Evolutionary conservation across 768 basidiomycete genomes (phyloP), one percentile per base, ranked within the genome.

Genomic region (Mycena galopus): DNA sequence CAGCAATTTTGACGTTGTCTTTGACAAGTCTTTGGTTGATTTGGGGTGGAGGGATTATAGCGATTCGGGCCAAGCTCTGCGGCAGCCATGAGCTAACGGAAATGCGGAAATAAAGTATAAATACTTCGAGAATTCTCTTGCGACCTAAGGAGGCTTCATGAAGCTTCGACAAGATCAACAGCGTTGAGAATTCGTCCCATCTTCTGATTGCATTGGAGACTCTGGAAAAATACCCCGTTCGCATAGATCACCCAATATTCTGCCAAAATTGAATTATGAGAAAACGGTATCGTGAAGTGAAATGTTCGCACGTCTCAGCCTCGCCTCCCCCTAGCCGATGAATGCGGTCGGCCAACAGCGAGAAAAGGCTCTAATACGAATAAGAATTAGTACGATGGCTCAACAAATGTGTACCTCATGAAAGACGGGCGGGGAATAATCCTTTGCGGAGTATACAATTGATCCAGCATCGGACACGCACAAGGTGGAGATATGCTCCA

Each of bases 1-100:
- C 47, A 32, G 62, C 27, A 53, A 35, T 50, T 14, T 64, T 53
- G 47, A 30, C 30, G 23, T 64, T 64, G 50, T 51, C 62, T 23
- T 8, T 23, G 30, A 23, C 8, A 11, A 51, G 47, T 21, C 5
- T 11, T 32, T 35, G 30, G 7, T 51, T n/a, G 32, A 33, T 53
- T 35, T 50, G 19, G 16, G 25, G 16, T 47, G 37, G 35, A 23
- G 59, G 23, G 19, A 27, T 4, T 39, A 8, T 27, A 21, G 42
- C 16, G 39, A 30, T 61, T 16, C 16, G 16, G 39, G 58, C 9
- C 25, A 42, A 60, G 35, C 21, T 11, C 39, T 61, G n/a, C n/a
- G n/a, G n/a, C 25, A 53, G 51, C 27, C 4, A 29, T 27, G 51
- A 7, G 11, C 47, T 44, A 44, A 50, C 23, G 21, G 47, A 3